Base-by-base conservation (phyloP, 1,284 basidiomycete genomes). In the Rhodotorula mucilaginosa region DNA sequence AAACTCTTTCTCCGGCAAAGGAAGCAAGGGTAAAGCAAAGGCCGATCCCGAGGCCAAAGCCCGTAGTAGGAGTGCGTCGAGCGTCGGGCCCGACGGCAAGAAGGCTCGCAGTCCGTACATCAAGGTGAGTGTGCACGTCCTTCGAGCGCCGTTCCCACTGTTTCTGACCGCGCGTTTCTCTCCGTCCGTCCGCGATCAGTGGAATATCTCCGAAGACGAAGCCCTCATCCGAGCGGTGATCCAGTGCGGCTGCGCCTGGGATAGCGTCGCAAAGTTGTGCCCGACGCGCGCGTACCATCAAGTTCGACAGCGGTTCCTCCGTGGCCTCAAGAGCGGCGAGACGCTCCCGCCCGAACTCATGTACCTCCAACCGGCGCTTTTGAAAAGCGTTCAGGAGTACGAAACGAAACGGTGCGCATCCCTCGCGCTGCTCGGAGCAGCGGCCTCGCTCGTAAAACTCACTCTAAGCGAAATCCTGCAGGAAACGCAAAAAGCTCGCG, bases 211-310 rank as follows among this genome's bases (percentile, higher is more conserved):
- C 16, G 75, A 79, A 49, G 78, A 79, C 64, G 74, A 76, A 59
- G 39, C 65, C 61, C 68, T 79, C 21, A 39, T 78, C 18, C 52
- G 72, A 23, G 77, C 72, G 2, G 72, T 79, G 5, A 71, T 74
- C 21, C 47, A 74, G 57, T 61, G 69, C 64, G 78, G 78, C 4
- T 72, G 70, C 54, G 69, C 72, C 12, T 79, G 78, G 78, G 78
- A 79, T 39, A 49, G 54, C 18, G 75, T 79, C 19, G 74, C 76
- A 5, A 64, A 67, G 52, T 51, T 58, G 18, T 64, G 77, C n/a
- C 76, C 77, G 26, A 74, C 70, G 26, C 67, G 78, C 52, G 68
- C 71, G 31, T 78, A 77, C 60, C 77, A 78, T 59, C 77, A 74
- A 54, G 70, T 72, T 34, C 67, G 70, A 5, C 70, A 72, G 34